A percentile compares a stretch with the other conserved stretches of the same genome.
Conservation (phyloP, 495 filamentous ascomycete species). For the Xylaria flabelliformis region DNA sequence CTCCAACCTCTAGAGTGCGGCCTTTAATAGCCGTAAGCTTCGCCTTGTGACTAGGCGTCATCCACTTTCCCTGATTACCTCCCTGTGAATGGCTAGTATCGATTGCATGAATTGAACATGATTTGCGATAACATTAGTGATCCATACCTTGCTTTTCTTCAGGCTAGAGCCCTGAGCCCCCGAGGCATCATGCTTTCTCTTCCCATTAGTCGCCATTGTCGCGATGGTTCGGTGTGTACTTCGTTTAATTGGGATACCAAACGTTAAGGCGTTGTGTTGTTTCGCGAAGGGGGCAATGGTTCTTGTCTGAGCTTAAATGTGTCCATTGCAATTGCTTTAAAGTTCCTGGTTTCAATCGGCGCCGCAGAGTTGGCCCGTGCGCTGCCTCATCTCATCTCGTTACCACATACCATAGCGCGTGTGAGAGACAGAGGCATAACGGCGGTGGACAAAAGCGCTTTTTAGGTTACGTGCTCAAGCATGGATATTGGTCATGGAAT, state of each 20-base stretch:
- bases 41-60: constrained; percentile 58
- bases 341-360: background rate
- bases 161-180: constrained; percentile 29
- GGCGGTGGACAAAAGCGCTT: background rate
- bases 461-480: background rate
- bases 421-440: background rate
- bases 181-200: constrained; percentile 33
- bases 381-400: background rate
- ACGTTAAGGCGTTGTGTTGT: background rate
- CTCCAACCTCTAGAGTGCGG: constrained; percentile 69
- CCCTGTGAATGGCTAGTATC: constrained; percentile 40
- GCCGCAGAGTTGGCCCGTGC: constrained; percentile 10
- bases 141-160: constrained; percentile 44
- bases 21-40: constrained; percentile 44
- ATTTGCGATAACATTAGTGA: background rate
- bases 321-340: background rate
- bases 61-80: constrained; percentile 60
- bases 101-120: background rate
- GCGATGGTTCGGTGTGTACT: background rate
- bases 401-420: background rate
- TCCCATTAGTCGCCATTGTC: constrained; percentile 33
- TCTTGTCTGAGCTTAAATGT: background rate
- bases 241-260: background rate
- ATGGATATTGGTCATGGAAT: background rate
- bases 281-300: background rate